Percentiles rank a stretch among this genome's conserved stretches.
phyloP scores from a whole-genome alignment of 73 alveolate species.

The Breviolum minutum region DNA sequence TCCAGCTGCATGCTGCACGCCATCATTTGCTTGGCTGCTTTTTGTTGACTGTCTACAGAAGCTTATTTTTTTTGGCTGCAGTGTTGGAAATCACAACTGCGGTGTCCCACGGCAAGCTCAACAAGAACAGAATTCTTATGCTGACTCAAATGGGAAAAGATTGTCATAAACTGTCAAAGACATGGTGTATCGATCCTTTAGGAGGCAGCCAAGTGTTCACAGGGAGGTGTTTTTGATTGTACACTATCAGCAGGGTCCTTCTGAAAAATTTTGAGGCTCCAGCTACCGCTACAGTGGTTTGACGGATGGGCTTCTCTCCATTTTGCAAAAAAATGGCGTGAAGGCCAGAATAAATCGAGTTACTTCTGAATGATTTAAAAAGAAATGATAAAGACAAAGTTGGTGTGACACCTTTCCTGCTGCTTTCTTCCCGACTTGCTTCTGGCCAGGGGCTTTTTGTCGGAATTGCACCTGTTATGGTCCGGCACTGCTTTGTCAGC shows the following conservation, averaged over 20 bases:
- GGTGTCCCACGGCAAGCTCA: too few relatives aligned
- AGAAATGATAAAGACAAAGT: too few relatives aligned
- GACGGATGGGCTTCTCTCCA: conserved; percentile 70
- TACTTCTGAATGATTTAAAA: neutral
- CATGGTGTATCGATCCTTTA: neutral
- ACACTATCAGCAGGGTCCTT: neutral
- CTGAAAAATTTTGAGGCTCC: neutral
- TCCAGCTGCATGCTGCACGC: too few relatives aligned
- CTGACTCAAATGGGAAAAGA: too few relatives aligned
- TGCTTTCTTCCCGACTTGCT: neutral
- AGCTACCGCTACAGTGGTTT: conserved; percentile 63
- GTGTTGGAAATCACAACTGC: too few relatives aligned
- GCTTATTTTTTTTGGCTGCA: too few relatives aligned
- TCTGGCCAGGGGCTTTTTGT: conserved; percentile 71
- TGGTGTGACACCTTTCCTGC: too few relatives aligned
- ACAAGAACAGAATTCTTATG: too few relatives aligned
- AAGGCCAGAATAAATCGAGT: neutral
- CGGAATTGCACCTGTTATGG: conserved; percentile 71
- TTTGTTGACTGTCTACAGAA: too few relatives aligned
- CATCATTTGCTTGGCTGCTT: too few relatives aligned
- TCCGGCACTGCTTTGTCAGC: neutral
- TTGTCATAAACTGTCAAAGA: neutral
- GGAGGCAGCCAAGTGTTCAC: neutral
- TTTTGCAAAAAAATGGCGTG: conserved; percentile 51
- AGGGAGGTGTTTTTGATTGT: neutral